These are phyloP conservation scores for Phytophthora sp. DNA, from an alignment of 352 stramenopile genomes.

Conservation along the genomic window DNA sequence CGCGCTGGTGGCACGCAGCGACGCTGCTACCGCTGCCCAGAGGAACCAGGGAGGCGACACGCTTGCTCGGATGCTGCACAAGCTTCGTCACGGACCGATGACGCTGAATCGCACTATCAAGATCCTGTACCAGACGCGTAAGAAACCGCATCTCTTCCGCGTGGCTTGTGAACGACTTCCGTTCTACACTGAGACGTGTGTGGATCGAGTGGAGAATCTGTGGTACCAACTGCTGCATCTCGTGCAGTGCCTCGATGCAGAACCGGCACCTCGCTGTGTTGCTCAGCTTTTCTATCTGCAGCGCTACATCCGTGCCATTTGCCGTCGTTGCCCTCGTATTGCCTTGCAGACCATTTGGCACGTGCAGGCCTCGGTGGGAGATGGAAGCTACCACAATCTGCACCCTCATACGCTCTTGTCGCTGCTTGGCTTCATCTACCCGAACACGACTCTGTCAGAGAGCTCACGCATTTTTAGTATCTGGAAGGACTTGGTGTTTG, in stretches of 20 bases:
- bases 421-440: slow-evolving; percentile 72
- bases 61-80: slow-evolving; percentile 53
- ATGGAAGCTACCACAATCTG: slow-evolving; percentile 47
- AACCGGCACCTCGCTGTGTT: slow-evolving; percentile 45
- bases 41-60: slow-evolving; percentile 29
- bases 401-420: slow-evolving; percentile 69
- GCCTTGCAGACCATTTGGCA: slow-evolving; percentile 85
- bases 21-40: no score
- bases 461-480: slow-evolving; percentile 43
- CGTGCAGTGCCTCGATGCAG: slow-evolving; percentile 74
- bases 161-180: slow-evolving; percentile 69
- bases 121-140: slow-evolving; percentile 79
- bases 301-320: slow-evolving; percentile 75
- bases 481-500: slow-evolving; percentile 70
- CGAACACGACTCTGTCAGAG: slow-evolving; percentile 36
- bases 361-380: slow-evolving; percentile 65
- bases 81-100: slow-evolving; percentile 63
- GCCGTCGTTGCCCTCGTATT: slow-evolving; percentile 69
- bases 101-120: slow-evolving; percentile 82
- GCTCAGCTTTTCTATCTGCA: slow-evolving; percentile 73
- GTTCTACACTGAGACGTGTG: slow-evolving; percentile 75
- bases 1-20: slow-evolving; percentile 29
- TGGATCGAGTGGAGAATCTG: slow-evolving; percentile 77
- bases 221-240: slow-evolving; percentile 86
- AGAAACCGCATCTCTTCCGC: slow-evolving; percentile 72